A percentile compares a stretch with the other conserved stretches of the same genome.
Evolutionary conservation across 495 filamentous ascomycete species (phyloP).

Genomic region (Aspergillus sparsus): DNA sequence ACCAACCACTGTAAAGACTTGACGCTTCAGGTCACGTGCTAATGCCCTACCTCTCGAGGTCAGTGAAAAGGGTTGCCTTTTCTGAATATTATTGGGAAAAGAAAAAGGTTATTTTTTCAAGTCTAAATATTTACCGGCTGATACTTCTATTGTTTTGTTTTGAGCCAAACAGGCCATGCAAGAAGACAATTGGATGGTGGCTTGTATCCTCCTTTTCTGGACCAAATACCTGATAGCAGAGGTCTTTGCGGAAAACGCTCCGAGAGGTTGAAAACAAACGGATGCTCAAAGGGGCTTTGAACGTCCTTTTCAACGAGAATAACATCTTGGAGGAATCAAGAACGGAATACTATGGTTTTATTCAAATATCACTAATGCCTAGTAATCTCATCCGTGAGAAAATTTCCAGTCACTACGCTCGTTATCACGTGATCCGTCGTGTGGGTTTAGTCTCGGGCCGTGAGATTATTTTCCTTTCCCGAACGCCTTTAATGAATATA

Average conservation of each 20-base stretch:
- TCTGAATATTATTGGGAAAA: too few species aligned
- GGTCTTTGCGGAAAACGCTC: constrained; percentile 28
- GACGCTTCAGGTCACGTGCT: constrained; percentile 75
- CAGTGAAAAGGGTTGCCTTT: constrained; percentile 12
- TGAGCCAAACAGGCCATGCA: constrained; percentile 94
- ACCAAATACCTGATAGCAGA: constrained; percentile 46
- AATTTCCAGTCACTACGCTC: too few species aligned
- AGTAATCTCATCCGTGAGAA: too few species aligned
- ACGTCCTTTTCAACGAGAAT: constrained; percentile 26
- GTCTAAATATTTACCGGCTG: constrained; percentile 73
- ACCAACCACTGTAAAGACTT: constrained; percentile 81
- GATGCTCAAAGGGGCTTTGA: constrained; percentile 21
- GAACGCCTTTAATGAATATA: too few species aligned
- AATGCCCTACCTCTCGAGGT: constrained; percentile 59
- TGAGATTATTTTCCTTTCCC: too few species aligned
- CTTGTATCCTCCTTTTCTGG: constrained; percentile 38
- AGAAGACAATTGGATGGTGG: constrained; percentile 73
- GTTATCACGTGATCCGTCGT: too few species aligned
- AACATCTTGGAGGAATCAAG: constrained; percentile 9
- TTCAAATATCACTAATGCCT: too few species aligned
- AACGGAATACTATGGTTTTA: too few species aligned
- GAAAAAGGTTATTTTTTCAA: too few species aligned
- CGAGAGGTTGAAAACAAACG: constrained; percentile 43
- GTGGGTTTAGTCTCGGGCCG: too few species aligned
- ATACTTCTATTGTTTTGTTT: constrained; percentile 96